Evolutionary conservation across 768 basidiomycete genomes (phyloP).

Genomic region (Trametes cingulata): DNA sequence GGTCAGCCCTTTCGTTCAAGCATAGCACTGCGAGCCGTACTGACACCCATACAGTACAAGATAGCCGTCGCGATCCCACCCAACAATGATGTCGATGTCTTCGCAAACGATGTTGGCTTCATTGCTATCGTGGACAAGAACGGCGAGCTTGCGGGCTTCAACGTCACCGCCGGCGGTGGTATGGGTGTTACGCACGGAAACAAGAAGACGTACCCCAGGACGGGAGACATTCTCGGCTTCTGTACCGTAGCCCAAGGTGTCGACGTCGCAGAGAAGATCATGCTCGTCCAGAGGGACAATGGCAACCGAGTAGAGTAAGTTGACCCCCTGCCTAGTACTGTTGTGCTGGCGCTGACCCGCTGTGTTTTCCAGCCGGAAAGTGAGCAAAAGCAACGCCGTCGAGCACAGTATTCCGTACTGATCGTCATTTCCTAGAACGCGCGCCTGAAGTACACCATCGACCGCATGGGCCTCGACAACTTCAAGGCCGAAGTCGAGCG

Average conservation of each 20-base stretch:
- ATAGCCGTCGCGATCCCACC: slow-evolving; percentile 95
- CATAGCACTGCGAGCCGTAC: background rate
- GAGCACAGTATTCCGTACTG: background rate
- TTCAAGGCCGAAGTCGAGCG: slow-evolving; percentile 93
- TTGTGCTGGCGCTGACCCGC: slow-evolving; percentile 1
- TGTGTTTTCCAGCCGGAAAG: slow-evolving; percentile 37
- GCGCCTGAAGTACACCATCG: slow-evolving; percentile 95
- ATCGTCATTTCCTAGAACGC: slow-evolving; percentile 54
- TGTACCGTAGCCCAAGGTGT: slow-evolving; percentile 85
- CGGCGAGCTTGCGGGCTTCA: slow-evolving; percentile 87
- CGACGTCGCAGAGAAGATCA: slow-evolving; percentile 87
- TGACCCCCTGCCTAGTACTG: background rate
- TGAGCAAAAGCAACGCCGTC: slow-evolving; percentile 33
- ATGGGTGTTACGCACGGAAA: slow-evolving; percentile 99
- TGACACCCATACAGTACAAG: slow-evolving; percentile 72
- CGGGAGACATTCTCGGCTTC: slow-evolving; percentile 89
- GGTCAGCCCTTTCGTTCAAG: slow-evolving; percentile 42
- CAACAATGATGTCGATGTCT: slow-evolving; percentile 94
- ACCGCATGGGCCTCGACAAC: slow-evolving; percentile 85
- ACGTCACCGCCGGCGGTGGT: slow-evolving; percentile 91
- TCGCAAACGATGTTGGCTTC: slow-evolving; percentile 94
- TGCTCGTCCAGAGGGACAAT: slow-evolving; percentile 92
- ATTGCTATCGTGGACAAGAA: slow-evolving; percentile 84
- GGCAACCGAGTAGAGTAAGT: slow-evolving; percentile 93
- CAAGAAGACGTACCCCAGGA: slow-evolving; percentile 97